Evolutionary conservation across 371 early-diverging fungal genomes (phyloP), one percentile per base, ranked within the genome.

Genomic region (Funneliformis caledonium): DNA sequence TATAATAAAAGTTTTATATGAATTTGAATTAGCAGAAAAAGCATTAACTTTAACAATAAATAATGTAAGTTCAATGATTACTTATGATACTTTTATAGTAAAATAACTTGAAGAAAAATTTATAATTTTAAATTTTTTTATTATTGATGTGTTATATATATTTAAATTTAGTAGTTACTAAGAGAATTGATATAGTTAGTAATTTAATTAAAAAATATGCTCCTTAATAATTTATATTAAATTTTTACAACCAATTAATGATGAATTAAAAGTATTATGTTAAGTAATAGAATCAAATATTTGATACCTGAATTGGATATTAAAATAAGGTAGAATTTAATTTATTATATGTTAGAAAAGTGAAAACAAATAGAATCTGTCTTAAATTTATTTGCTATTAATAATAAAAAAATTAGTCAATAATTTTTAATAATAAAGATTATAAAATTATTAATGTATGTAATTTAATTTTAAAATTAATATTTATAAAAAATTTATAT

Each of bases 21-120:
- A n/a, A n/a, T n/a, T n/a, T n/a, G n/a, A n/a, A n/a, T n/a, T n/a
- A n/a, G n/a, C n/a, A n/a, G n/a, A n/a, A n/a, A 76, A 76, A 76
- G 19, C 62, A 26, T 43, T 76, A 22, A 64, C 62, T 4, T 64
- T 76, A 42, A 76, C 43, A 10, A 76, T 45, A 0, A 43, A 76
- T n/a, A 62, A 76, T 76, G 76, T 19, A 42, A 43, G 22, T 0
- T 37, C 62, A 16, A 76, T 76, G 45, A 47, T 76, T 43, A 14
- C 43, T 8, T 69, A 22, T 43, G 43, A 45, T 9, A 4, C 6
- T 1, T 65, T 65, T 33, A 65, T 75, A n/a, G 9, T 37, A 26
- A 43, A 50, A 11, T 9, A 75, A 22, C 56, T 75, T 5, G 60
- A 50, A 56, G 1, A 37, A 1, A 10, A 33, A n/a, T 75, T 56